These are phyloP conservation scores for Nigrospora sphaerica DNA, from an alignment of 2,329 filamentous ascomycete genomes.

Conservation along the genomic window DNA sequence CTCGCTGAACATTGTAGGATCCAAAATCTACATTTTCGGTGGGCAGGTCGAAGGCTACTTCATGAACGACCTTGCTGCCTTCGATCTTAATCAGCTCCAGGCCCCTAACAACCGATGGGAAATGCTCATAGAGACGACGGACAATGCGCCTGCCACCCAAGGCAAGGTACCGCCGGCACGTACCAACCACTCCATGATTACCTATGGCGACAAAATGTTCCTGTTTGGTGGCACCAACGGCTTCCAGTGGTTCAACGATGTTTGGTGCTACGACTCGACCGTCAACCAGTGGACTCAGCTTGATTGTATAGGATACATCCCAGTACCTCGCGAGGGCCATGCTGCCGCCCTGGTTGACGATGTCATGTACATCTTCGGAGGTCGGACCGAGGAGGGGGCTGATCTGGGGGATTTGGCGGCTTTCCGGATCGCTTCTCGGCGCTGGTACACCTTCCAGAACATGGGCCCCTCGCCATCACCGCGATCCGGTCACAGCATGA, in stretches of 20 bases:
- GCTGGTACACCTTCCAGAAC: conserved; percentile 99
- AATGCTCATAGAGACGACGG: conserved; percentile 71
- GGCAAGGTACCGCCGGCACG: conserved; percentile 75
- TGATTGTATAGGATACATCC: conserved; percentile 97
- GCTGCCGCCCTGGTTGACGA: conserved; percentile 90
- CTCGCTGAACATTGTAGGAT: conserved; percentile 91
- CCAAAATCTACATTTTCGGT: conserved; percentile 95
- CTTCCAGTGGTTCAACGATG: conserved; percentile 96
- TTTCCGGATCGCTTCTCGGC: conserved; percentile 63
- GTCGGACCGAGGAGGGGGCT: conserved; percentile 84
- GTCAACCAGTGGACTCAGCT: conserved; percentile 79
- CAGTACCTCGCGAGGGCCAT: conserved; percentile 86
- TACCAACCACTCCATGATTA: conserved; percentile 91
- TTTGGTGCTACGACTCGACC: conserved; percentile 89
- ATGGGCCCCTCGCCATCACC: conserved; percentile 96
- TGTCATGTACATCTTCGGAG: conserved; percentile 99
- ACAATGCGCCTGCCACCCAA: conserved; percentile 49
- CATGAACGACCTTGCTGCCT: conserved; percentile 94
- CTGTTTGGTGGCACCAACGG: conserved; percentile 98
- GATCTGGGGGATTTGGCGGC: conserved; percentile 92
- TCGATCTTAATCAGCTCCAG: conserved; percentile 92
- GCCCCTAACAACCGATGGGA: conserved; percentile 92
- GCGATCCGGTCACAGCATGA: conserved; percentile 96
- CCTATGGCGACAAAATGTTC: conserved; percentile 88
- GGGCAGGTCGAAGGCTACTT: conserved; percentile 96